A percentile compares a stretch with the other conserved stretches of the same genome.
Evolutionary conservation across 2,329 filamentous ascomycete genomes (phyloP).

Genomic region (Sphaerostilbella broomeana): DNA sequence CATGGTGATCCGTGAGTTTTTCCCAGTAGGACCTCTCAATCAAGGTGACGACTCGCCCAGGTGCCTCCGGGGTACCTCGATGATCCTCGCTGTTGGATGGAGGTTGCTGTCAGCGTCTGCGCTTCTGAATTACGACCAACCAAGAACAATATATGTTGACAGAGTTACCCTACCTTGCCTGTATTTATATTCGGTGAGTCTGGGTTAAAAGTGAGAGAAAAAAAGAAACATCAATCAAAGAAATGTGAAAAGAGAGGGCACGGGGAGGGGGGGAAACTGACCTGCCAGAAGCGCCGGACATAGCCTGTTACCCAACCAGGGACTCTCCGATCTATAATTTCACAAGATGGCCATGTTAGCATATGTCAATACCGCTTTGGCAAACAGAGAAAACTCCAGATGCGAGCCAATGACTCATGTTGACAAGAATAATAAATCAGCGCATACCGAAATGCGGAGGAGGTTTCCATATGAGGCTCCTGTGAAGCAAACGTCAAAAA

Average conservation of each 20-base stretch:
- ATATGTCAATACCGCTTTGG: not conserved
- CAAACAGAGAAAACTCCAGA: not conserved
- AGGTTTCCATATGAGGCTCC: slow-evolving; percentile 96
- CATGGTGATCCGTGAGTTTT: slow-evolving; percentile 62
- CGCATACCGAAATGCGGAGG: slow-evolving; percentile 83
- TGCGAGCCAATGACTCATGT: not conserved
- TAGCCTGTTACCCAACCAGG: slow-evolving; percentile 91
- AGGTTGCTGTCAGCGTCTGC: not conserved
- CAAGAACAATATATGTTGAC: not conserved
- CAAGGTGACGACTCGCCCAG: slow-evolving; percentile 87
- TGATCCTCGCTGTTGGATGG: slow-evolving; percentile 72
- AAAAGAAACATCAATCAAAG: too few species aligned
- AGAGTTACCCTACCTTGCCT: slow-evolving; percentile 29
- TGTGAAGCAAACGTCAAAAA: slow-evolving; percentile 19
- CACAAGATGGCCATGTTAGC: slow-evolving; percentile 5
- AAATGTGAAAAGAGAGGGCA: too few species aligned
- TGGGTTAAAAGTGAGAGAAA: too few species aligned
- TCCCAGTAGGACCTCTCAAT: slow-evolving; percentile 82
- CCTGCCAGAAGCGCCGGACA: slow-evolving; percentile 96
- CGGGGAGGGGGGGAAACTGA: slow-evolving; percentile 34
- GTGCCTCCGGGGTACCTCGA: slow-evolving; percentile 78
- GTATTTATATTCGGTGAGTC: slow-evolving; percentile 12
- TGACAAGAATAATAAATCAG: not conserved
- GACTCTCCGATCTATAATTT: slow-evolving; percentile 62
- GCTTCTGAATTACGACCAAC: not conserved